A percentile compares a stretch with the other conserved stretches of the same genome.
These are phyloP conservation scores for Panicum miliaceum DNA, from an alignment of 176 grass and related monocot species.

Conservation along the genomic window DNA sequence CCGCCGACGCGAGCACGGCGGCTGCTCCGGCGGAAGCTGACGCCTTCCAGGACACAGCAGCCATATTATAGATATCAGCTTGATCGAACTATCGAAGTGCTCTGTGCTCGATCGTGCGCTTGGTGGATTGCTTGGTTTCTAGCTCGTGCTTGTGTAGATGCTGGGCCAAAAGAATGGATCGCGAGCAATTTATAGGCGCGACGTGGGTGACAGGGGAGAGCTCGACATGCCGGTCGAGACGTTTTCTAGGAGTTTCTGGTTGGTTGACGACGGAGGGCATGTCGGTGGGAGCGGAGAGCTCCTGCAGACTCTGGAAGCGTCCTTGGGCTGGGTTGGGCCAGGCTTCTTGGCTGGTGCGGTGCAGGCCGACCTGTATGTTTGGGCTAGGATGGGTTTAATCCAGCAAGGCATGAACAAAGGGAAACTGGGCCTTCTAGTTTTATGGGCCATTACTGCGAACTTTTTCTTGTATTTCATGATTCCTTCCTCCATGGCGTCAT, in stretches of 20 bases:
- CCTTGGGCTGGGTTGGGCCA: background rate
- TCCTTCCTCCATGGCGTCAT: too few species aligned
- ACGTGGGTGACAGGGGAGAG: background rate
- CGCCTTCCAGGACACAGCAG: background rate
- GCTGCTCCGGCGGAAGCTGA: background rate
- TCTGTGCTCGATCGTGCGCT: background rate
- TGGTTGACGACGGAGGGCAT: background rate
- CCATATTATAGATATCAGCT: background rate
- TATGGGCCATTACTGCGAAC: too few species aligned
- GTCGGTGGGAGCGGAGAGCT: background rate
- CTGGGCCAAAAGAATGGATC: background rate
- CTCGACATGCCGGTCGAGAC: background rate
- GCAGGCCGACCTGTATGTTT: background rate
- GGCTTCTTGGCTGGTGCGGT: background rate
- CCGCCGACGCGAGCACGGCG: background rate
- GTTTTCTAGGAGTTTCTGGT: constrained; percentile 1
- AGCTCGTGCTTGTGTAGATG: background rate
- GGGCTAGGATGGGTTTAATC: background rate
- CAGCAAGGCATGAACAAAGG: too few species aligned
- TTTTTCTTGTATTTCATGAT: too few species aligned
- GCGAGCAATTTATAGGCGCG: background rate
- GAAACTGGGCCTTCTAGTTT: too few species aligned
- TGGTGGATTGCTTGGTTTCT: background rate
- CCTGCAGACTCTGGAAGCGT: background rate
- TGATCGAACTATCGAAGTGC: background rate